These are phyloP conservation scores for Rhizophora mangle DNA, from an alignment of 345 rosid genomes.

Conservation along the genomic window DNA sequence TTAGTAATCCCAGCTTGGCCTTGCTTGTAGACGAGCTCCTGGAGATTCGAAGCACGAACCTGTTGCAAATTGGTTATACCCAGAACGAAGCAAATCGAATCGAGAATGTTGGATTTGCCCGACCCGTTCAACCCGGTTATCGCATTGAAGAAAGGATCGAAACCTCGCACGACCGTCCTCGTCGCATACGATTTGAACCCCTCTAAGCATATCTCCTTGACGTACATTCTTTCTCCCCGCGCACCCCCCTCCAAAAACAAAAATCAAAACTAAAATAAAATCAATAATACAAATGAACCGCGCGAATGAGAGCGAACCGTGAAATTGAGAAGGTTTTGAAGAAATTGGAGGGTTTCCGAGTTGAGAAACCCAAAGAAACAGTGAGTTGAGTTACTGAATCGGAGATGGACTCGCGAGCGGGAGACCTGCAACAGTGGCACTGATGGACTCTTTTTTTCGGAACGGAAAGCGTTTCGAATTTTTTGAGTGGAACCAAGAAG, in stretches of 20 bases:
- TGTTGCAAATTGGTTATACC: constrained; percentile 99
- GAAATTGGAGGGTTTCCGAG: constrained; percentile 16
- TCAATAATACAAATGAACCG: background rate
- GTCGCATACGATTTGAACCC: constrained; percentile 98
- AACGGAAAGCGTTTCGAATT: background rate
- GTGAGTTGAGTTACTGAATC: constrained; percentile 6
- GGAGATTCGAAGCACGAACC: constrained; percentile 94
- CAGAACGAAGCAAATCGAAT: constrained; percentile 91
- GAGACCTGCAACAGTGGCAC: background rate
- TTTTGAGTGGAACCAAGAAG: constrained; percentile 5
- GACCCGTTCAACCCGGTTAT: constrained; percentile 96
- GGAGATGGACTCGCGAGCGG: background rate
- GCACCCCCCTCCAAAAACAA: no score
- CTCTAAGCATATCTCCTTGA: constrained; percentile 87
- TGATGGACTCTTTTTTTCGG: no score
- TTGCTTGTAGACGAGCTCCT: constrained; percentile 98
- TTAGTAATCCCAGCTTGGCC: constrained; percentile 99
- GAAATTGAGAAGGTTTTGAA: no score
- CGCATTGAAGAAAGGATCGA: constrained; percentile 91
- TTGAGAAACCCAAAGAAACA: constrained; percentile 7
- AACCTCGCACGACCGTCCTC: constrained; percentile 86
- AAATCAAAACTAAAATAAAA: background rate
- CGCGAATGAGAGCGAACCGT: no score
- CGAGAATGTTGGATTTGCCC: constrained; percentile 98
- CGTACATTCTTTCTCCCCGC: constrained; percentile 43